Conservation (phyloP, 352 stramenopile genomes). For the Globisporangium uncinulatum region DNA sequence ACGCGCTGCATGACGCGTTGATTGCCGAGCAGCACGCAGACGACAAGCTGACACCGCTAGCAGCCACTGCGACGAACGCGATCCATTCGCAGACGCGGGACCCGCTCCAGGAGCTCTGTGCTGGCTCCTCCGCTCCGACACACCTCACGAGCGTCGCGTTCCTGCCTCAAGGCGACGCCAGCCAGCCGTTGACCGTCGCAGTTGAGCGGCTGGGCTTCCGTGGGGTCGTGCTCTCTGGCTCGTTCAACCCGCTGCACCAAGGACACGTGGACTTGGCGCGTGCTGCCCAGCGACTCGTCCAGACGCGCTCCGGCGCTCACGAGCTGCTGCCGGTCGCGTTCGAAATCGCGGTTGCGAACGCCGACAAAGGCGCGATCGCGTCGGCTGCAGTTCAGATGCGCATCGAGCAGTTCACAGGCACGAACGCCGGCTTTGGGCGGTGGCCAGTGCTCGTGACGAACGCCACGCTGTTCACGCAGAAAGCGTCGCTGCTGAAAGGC, state of each 20-base stretch:
- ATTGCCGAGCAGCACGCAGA: conserved; percentile 20
- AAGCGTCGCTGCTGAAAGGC: conserved; percentile 65
- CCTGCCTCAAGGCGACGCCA: conserved; percentile 18
- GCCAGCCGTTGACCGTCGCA: conserved; percentile 4
- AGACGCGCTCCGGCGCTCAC: conserved; percentile 18
- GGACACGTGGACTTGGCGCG: conserved; percentile 60
- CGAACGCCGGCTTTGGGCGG: conserved; percentile 13
- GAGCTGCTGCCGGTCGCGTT: conserved; percentile 42
- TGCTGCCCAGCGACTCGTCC: conserved; percentile 38
- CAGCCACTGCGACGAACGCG: not conserved
- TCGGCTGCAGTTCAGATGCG: conserved; percentile 30
- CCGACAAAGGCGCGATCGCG: conserved; percentile 69
- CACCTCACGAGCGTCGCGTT: conserved; percentile 43
- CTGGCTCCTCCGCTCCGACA: conserved; percentile 3
- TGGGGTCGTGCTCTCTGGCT: conserved; percentile 65
- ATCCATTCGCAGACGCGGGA: conserved; percentile 1
- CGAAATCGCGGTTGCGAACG: conserved; percentile 72
- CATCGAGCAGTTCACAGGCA: conserved; percentile 45
- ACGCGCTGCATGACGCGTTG: conserved; percentile 26
- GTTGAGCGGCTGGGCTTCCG: conserved; percentile 40
- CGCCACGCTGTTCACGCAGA: conserved; percentile 73
- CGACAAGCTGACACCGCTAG: conserved; percentile 23
- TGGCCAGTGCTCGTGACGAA: conserved; percentile 80
- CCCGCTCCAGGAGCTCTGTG: conserved; percentile 25
- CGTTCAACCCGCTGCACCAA: conserved; percentile 80